A percentile compares a stretch with the other conserved stretches of the same genome.
These are phyloP conservation scores for Zizania latifolia DNA, from an alignment of 176 grass and related monocot species.

Conservation along the genomic window DNA sequence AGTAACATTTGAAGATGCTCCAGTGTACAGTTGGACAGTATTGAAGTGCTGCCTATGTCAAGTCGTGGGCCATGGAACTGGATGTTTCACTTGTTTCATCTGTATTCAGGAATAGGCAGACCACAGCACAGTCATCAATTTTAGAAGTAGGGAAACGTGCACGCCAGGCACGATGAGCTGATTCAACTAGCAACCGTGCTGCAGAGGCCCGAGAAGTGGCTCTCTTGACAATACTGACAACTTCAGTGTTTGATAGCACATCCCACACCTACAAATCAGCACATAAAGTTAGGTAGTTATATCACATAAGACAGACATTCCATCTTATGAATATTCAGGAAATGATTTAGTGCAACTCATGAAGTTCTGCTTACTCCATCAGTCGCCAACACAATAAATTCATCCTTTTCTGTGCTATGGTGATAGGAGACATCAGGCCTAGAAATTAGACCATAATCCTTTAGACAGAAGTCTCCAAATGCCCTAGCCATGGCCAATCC, in stretches of 20 bases:
- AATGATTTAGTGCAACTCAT: conserved; percentile 22
- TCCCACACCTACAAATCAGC: conserved; percentile 64
- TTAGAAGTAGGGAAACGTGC: conserved; percentile 50
- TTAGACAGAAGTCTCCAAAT: conserved; percentile 81
- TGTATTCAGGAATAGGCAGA: conserved; percentile 70
- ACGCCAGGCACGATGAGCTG: conserved; percentile 48
- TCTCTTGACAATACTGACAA: conserved; percentile 44
- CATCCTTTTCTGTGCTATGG: conserved; percentile 52
- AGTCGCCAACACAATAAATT: conserved; percentile 67
- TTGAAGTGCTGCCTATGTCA: conserved; percentile 1
- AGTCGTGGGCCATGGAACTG: conserved; percentile 19
- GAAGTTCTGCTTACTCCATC: conserved; percentile 69
- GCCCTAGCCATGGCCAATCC: conserved; percentile 81
- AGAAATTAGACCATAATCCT: conserved; percentile 68
- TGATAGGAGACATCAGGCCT: conserved; percentile 63
- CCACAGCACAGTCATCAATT: conserved; percentile 63
- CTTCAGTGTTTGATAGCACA: conserved; percentile 63
- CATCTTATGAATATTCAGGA: background rate
- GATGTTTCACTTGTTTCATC: conserved; percentile 35
- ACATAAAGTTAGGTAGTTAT: no score
- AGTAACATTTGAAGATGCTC: conserved; percentile 6
- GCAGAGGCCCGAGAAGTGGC: conserved; percentile 43
- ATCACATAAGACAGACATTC: background rate
- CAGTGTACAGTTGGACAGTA: conserved; percentile 8
- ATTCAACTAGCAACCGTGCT: conserved; percentile 55